These are phyloP conservation scores for Malus orientalis DNA, from an alignment of 306 rosid genomes.

Conservation along the genomic window DNA sequence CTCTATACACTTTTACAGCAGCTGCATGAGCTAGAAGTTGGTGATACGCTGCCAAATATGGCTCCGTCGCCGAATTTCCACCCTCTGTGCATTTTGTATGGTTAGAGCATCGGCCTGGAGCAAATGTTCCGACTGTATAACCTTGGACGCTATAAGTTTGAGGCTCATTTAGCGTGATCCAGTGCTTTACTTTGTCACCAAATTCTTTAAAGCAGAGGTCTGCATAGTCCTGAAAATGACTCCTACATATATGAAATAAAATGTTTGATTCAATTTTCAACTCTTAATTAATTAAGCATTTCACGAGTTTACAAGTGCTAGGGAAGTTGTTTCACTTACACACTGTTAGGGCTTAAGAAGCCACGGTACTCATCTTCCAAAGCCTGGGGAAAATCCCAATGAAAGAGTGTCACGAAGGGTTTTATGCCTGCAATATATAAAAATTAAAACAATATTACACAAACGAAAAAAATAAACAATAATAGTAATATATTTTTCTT, in stretches of 20 bases:
- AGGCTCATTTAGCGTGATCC: slow-evolving; percentile 73
- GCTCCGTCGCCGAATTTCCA: slow-evolving; percentile 48
- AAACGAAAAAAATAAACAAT: background rate
- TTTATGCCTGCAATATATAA: background rate
- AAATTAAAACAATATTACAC: background rate
- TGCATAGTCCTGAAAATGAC: slow-evolving; percentile 43
- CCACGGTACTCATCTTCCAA: slow-evolving; percentile 54
- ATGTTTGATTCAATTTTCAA: background rate
- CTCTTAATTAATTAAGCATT: background rate
- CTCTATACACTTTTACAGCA: slow-evolving; percentile 38
- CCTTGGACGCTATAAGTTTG: slow-evolving; percentile 11
- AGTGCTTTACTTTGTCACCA: slow-evolving; percentile 65
- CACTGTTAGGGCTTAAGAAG: slow-evolving; percentile 38
- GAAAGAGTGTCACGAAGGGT: slow-evolving; percentile 61
- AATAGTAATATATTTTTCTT: too few relatives aligned
- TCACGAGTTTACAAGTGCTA: too few relatives aligned
- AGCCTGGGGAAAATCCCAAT: slow-evolving; percentile 56
- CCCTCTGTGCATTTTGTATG: slow-evolving; percentile 27
- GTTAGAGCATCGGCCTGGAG: slow-evolving; percentile 50
- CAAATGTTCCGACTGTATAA: slow-evolving; percentile 32
- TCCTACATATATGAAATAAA: slow-evolving; percentile 3
- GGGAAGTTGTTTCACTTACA: slow-evolving; percentile 21
- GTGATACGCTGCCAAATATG: slow-evolving; percentile 45
- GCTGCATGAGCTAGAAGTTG: slow-evolving; percentile 58
- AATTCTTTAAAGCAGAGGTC: slow-evolving; percentile 57